Evolutionary conservation across 2,329 filamentous ascomycete genomes (phyloP), one percentile per base, ranked within the genome.

Genomic region (Daldinia eschscholtzii): DNA sequence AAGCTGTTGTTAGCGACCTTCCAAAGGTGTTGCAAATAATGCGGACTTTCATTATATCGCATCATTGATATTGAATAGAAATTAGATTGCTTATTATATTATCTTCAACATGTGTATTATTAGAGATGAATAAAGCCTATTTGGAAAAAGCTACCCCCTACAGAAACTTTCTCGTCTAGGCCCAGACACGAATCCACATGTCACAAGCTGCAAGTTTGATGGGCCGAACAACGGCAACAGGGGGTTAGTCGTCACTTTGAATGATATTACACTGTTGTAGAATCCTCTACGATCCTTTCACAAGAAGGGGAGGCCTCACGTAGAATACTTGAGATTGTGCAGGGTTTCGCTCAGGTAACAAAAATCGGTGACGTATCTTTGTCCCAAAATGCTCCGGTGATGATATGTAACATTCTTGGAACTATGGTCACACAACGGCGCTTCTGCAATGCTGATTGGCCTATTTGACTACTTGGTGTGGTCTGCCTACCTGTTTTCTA

Each of bases 201-300:
- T 12, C 46, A 52, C 13, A 12, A 52, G 6, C 23, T n/a, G 3
- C 4, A 50, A 50, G 26, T 30, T 30, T 50, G 46, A 28, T 30
- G 46, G 2, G 23, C 46, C 10, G 26, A 30, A 33, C 13, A 50
- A 23, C 15, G 3, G 15, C n/a, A 50, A 9, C 12, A 30, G 30
- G 46, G 26, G 26, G 15, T 10, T 33, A 4, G 13, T n/a, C 46
- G 23, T 28, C 46, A 30, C 26, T 18, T 3, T 3, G 39, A 28
- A 46, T n/a, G 48, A n/a, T 30, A 55, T 65, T 5, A 7, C 41
- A 39, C 50, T 53, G 53, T 68, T 39, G 65, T 61, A 61, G 5
- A 35, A 35, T 35, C 7, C 41, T 61, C 37, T 30, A n/a, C 23
- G 35, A 39, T 60, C 18, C n/a, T 39, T 48, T 39, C 30, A 13